These are phyloP conservation scores for Boehmeria nivea DNA, from an alignment of 306 rosid species.

Conservation along the genomic window DNA sequence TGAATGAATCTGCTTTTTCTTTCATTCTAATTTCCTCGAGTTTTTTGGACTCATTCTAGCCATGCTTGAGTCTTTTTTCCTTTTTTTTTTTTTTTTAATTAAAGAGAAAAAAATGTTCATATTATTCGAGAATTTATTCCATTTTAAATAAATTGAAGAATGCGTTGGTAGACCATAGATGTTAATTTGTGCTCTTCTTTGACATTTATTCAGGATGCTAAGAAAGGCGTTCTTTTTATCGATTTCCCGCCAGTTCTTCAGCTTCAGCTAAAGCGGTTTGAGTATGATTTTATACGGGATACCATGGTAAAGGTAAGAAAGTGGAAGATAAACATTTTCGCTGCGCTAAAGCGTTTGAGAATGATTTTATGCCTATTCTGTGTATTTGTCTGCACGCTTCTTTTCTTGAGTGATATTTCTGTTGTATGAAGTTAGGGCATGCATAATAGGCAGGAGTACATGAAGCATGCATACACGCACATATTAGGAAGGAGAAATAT, in stretches of 20 bases:
- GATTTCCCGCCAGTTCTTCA: constrained; percentile 99
- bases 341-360: too few relatives aligned
- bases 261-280: constrained; percentile 96
- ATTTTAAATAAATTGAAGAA: background rate
- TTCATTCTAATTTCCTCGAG: background rate
- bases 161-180: too few relatives aligned
- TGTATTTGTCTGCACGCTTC: too few relatives aligned
- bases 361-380: too few relatives aligned
- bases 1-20: background rate
- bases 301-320: constrained; percentile 93
- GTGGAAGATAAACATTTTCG: constrained; percentile 9
- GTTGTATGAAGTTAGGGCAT: too few relatives aligned
- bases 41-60: background rate
- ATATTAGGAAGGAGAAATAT: too few relatives aligned
- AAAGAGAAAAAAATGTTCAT: too few relatives aligned
- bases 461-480: too few relatives aligned
- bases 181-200: background rate
- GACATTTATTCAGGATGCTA: constrained; percentile 79
- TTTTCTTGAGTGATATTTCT: too few relatives aligned
- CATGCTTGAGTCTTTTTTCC: background rate
- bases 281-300: constrained; percentile 94
- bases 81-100: too few relatives aligned
- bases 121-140: background rate
- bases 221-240: constrained; percentile 88
- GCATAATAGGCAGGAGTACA: too few relatives aligned